Conservation (phyloP, 495 filamentous ascomycete genomes). For the Annulohypoxylon stygium region DNA sequence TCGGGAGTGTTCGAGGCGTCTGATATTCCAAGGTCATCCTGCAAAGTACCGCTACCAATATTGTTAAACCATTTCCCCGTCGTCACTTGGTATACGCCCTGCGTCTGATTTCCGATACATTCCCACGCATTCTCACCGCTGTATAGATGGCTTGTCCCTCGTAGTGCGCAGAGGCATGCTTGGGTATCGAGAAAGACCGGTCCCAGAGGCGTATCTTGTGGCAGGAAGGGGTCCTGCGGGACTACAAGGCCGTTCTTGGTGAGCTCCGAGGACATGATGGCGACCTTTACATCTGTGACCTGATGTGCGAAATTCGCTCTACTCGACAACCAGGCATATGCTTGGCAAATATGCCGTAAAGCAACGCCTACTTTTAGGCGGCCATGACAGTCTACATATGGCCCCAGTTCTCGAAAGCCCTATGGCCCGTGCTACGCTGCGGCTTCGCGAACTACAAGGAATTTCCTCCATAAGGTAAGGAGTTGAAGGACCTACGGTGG, state of each 20-base stretch:
- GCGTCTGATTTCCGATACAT: conserved; percentile 56
- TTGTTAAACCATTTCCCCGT: conserved; percentile 60
- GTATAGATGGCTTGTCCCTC: conserved; percentile 13
- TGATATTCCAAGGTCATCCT: conserved; percentile 44
- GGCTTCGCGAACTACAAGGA: conserved; percentile 14
- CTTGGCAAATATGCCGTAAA: conserved; percentile 15
- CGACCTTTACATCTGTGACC: conserved; percentile 9
- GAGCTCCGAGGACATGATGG: conserved; percentile 9
- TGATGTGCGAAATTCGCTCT: conserved; percentile 2
- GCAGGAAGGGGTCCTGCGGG: conserved; percentile 53
- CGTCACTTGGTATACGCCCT: conserved; percentile 42
- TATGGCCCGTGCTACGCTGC: conserved; percentile 31
- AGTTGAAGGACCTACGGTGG: conserved; percentile 37
- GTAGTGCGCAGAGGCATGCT: conserved; percentile 56
- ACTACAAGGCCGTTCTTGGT: background rate
- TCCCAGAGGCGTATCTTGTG: conserved; percentile 40
- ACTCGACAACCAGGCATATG: conserved; percentile 4
- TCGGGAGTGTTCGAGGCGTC: conserved; percentile 48
- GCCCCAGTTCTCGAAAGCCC: conserved; percentile 6
- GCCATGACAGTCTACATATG: conserved; percentile 36
- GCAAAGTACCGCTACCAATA: conserved; percentile 25
- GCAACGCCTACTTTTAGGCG: background rate
- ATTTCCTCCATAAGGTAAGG: conserved; percentile 18
- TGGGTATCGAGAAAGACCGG: conserved; percentile 58
- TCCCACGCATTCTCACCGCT: conserved; percentile 49